Conservation (phyloP, 108 stramenopile genomes). For the Cylindrotheca fusiformis region DNA sequence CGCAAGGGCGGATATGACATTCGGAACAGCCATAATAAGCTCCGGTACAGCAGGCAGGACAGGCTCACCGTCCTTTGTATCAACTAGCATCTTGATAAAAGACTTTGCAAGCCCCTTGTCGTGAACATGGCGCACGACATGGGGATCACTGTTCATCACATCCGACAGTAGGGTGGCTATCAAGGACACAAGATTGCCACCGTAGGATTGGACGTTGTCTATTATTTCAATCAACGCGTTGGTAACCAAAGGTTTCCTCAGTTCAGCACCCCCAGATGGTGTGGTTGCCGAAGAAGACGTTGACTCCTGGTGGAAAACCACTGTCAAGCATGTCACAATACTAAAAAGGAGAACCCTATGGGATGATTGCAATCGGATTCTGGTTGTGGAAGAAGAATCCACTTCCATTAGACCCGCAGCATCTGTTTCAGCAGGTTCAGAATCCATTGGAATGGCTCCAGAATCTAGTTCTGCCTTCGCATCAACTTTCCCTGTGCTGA, state of each 20-base stretch:
- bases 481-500: not conserved
- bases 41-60: constrained; percentile 73
- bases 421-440: not conserved
- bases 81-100: constrained; percentile 59
- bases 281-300: constrained; percentile 34
- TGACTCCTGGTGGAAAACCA: constrained; percentile 80
- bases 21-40: constrained; percentile 89
- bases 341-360: constrained; percentile 77
- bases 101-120: constrained; percentile 70
- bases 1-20: constrained; percentile 81
- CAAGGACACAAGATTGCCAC: constrained; percentile 75
- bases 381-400: not conserved
- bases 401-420: not conserved
- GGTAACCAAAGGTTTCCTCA: constrained; percentile 63
- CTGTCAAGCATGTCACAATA: constrained; percentile 74
- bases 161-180: constrained; percentile 71
- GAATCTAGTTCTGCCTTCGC: not conserved
- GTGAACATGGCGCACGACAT: constrained; percentile 79
- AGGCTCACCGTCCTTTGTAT: constrained; percentile 34
- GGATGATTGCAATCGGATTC: constrained; percentile 29
- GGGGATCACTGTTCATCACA: constrained; percentile 89
- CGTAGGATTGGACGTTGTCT: constrained; percentile 61
- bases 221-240: constrained; percentile 59
- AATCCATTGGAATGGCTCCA: constrained; percentile 21
- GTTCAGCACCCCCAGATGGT: constrained; percentile 51